Evolutionary conservation across 768 basidiomycete species (phyloP).

Genomic region (Mycena latifolia): DNA sequence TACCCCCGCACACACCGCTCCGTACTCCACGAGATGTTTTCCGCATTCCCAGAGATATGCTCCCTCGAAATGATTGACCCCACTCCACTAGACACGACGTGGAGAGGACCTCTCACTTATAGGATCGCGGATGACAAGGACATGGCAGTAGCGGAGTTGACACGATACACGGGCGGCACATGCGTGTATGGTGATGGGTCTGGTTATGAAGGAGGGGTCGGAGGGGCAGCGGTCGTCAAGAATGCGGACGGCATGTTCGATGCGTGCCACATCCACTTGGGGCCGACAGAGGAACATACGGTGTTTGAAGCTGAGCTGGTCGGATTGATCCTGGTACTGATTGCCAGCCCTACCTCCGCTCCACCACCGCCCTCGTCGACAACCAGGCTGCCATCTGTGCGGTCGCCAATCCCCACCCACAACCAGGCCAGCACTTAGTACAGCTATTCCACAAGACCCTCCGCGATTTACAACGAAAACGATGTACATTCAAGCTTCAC

Average conservation of each 20-base stretch:
- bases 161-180: not conserved
- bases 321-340: too few species aligned
- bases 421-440: too few species aligned
- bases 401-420: too few species aligned
- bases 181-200: slow-evolving; percentile 9
- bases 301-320: slow-evolving; percentile 13
- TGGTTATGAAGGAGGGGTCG: slow-evolving; percentile 7
- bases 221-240: not conserved
- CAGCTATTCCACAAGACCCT: too few species aligned
- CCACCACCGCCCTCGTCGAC: too few species aligned
- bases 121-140: slow-evolving; percentile 14
- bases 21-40: too few species aligned
- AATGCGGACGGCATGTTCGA: slow-evolving; percentile 2
- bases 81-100: slow-evolving; percentile 15
- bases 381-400: too few species aligned
- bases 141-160: slow-evolving; percentile 9
- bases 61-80: slow-evolving; percentile 14
- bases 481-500: too few species aligned
- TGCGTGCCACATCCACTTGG: not conserved
- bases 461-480: too few species aligned
- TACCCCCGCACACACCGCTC: slow-evolving; percentile 3
- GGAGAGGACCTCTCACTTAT: slow-evolving; percentile 5
- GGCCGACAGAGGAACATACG: not conserved
- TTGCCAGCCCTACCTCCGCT: too few species aligned
- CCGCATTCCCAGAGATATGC: slow-evolving; percentile 6